Evolutionary conservation across 208 protist genomes (phyloP).

Genomic region (Wallacemonas sp.): DNA sequence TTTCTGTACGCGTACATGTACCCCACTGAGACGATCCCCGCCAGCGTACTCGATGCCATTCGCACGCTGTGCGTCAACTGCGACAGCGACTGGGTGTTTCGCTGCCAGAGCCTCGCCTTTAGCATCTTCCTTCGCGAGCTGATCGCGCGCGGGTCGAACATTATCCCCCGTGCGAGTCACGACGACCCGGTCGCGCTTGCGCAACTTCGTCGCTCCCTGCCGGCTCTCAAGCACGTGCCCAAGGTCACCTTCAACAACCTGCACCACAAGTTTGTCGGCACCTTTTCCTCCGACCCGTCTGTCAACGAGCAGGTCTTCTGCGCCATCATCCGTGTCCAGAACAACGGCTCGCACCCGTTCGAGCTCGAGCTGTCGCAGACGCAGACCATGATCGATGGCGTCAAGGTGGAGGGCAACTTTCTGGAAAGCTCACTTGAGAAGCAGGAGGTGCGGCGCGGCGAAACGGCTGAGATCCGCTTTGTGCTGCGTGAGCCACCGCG

Average conservation of each 20-base stretch:
- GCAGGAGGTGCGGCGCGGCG: constrained; percentile 48
- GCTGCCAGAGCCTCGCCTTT: constrained; percentile 75
- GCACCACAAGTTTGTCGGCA: constrained; percentile 66
- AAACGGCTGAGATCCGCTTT: constrained; percentile 65
- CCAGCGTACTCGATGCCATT: constrained; percentile 51
- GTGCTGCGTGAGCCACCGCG: constrained; percentile 41
- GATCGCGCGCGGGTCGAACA: constrained; percentile 43
- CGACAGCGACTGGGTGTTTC: constrained; percentile 57
- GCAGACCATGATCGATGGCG: constrained; percentile 74
- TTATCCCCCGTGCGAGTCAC: constrained; percentile 48
- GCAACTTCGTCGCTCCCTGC: constrained; percentile 64
- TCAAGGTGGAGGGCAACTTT: constrained; percentile 49
- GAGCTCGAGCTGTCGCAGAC: constrained; percentile 59
- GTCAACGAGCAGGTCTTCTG: constrained; percentile 40
- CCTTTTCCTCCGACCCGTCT: constrained; percentile 18
- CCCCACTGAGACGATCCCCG: constrained; percentile 47
- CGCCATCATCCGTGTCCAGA: constrained; percentile 54
- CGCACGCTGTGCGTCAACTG: constrained; percentile 57
- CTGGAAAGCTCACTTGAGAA: constrained; percentile 47
- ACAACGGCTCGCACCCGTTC: constrained; percentile 54
- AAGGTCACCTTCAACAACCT: constrained; percentile 47
- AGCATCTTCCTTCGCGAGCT: constrained; percentile 62
- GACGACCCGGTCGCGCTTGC: constrained; percentile 64
- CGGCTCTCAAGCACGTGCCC: constrained; percentile 55
- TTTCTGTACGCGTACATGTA: constrained; percentile 83